Conservation (phyloP, 257 asterid genomes). For the Solanum lycopersicoides region DNA sequence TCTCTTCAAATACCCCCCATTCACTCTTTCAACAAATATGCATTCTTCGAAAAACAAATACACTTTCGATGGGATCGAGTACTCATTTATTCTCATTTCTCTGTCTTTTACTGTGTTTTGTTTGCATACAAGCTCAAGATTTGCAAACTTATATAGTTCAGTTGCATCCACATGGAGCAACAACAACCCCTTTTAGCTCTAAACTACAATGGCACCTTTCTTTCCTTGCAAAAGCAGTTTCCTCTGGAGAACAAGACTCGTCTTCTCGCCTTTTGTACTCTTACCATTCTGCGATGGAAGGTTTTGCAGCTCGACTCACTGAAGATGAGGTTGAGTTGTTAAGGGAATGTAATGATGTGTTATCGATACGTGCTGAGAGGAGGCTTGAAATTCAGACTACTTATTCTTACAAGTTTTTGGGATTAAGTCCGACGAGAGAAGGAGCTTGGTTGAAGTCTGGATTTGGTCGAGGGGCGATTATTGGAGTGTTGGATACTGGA, state of each 20-base stretch:
- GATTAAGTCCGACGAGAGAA: slow-evolving; percentile 33
- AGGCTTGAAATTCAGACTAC: slow-evolving; percentile 61
- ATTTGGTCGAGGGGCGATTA: slow-evolving; percentile 64
- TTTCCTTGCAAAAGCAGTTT: slow-evolving; percentile 36
- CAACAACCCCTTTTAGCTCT: slow-evolving; percentile 36
- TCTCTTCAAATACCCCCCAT: slow-evolving; percentile 52
- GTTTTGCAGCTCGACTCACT: slow-evolving; percentile 74
- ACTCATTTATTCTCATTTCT: slow-evolving; percentile 12
- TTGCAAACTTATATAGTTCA: slow-evolving; percentile 73
- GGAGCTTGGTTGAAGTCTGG: slow-evolving; percentile 58
- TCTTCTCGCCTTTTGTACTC: slow-evolving; percentile 72
- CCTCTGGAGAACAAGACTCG: slow-evolving; percentile 15
- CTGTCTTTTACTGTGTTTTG: slow-evolving; percentile 12
- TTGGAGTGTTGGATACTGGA: slow-evolving; percentile 84
- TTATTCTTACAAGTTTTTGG: slow-evolving; percentile 72
- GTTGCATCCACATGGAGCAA: slow-evolving; percentile 50
- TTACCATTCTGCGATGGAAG: slow-evolving; percentile 64
- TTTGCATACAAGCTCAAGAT: slow-evolving; percentile 26
- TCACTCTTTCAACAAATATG: slow-evolving; percentile 14
- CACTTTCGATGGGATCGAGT: slow-evolving; percentile 25
- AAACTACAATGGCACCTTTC: slow-evolving; percentile 79
- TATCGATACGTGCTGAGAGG: slow-evolving; percentile 59
- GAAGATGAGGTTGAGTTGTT: slow-evolving; percentile 30
- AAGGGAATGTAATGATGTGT: slow-evolving; percentile 28
- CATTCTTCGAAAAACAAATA: not conserved